A percentile compares a stretch with the other conserved stretches of the same genome.
Evolutionary conservation across 73 alveolate species (phyloP).

Genomic region (Paramecium bursaria): DNA sequence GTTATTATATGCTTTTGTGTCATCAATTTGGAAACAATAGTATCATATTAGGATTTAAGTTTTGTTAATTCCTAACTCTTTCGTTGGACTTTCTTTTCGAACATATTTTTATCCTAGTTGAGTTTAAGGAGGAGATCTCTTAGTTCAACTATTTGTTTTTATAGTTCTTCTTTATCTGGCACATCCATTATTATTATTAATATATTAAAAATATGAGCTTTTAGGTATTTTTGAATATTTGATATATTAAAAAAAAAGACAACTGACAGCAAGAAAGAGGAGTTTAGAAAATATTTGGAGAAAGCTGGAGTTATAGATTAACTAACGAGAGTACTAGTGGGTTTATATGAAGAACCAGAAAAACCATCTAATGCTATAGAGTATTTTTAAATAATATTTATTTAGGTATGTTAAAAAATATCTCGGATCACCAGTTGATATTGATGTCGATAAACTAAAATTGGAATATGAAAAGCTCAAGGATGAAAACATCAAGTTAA

Average conservation of each 20-base stretch:
- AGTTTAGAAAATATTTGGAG: conserved; percentile 93
- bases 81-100: too few relatives aligned
- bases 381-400: conserved; percentile 29
- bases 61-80: too few relatives aligned
- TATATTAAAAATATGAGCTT: conserved; percentile 66
- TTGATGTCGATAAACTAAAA: conserved; percentile 87
- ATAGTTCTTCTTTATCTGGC: too few relatives aligned
- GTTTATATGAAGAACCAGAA: conserved; percentile 95
- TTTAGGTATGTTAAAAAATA: conserved; percentile 82
- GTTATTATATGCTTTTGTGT: too few relatives aligned
- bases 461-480: conserved; percentile 89
- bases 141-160: too few relatives aligned
- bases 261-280: conserved; percentile 94
- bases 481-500: conserved; percentile 81
- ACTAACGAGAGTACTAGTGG: conserved; percentile 91
- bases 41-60: too few relatives aligned
- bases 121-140: too few relatives aligned
- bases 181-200: too few relatives aligned
- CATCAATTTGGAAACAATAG: too few relatives aligned
- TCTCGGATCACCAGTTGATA: conserved; percentile 93
- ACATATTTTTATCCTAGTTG: too few relatives aligned
- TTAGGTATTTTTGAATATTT: conserved; percentile 30
- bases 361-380: conserved; percentile 94
- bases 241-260: conserved; percentile 36
- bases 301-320: conserved; percentile 92